phyloP scores from a whole-genome alignment of 2,329 filamentous ascomycete species.

The Aspergillus ibericus region DNA sequence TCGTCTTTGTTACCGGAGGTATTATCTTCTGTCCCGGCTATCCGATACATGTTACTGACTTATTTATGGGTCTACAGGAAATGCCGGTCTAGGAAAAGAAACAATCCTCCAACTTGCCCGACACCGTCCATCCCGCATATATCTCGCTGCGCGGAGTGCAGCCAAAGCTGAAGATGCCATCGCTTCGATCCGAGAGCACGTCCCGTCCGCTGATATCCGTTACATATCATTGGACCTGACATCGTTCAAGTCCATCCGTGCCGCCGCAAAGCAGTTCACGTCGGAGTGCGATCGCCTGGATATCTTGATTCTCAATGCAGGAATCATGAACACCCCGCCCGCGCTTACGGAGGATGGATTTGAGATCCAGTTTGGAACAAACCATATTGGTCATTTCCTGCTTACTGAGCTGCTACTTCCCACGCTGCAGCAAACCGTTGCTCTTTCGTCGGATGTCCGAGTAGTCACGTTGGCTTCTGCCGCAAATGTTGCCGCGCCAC shows the following conservation, averaged over 20 bases:
- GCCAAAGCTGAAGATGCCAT: conserved; percentile 47
- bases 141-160: conserved; percentile 53
- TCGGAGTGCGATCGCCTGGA: conserved; percentile 45
- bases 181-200: conserved; percentile 38
- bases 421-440: conserved; percentile 38
- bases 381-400: conserved; percentile 49
- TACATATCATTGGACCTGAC: conserved; percentile 52
- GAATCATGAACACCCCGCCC: conserved; percentile 46
- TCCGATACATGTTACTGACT: neutral
- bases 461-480: conserved; percentile 42
- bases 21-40: neutral
- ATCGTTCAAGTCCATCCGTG: conserved; percentile 51
- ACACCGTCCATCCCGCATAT: conserved; percentile 55
- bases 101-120: conserved; percentile 50
- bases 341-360: conserved; percentile 42
- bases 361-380: conserved; percentile 50
- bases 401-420: conserved; percentile 47
- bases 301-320: conserved; percentile 49
- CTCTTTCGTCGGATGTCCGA: conserved; percentile 30
- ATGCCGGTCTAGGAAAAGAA: conserved; percentile 49
- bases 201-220: conserved; percentile 40
- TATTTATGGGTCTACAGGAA: conserved; percentile 33
- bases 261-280: conserved; percentile 46
- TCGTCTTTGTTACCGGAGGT: conserved; percentile 56
- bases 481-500: conserved; percentile 36